These are phyloP conservation scores for Phytopythium aichiense DNA, from an alignment of 352 stramenopile genomes.

Conservation along the genomic window DNA sequence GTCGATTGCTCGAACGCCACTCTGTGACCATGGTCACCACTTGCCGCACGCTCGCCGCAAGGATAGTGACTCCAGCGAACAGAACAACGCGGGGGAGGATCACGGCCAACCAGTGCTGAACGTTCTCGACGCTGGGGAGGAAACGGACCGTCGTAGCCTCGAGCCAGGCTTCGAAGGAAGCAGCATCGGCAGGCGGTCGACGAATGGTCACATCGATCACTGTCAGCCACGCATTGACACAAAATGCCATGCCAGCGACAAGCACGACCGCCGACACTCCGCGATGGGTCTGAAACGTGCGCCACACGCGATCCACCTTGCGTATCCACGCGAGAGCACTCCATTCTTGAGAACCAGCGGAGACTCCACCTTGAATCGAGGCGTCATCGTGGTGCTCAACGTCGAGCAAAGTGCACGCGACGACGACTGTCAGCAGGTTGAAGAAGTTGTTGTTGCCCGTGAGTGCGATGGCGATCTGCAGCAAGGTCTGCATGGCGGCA, in stretches of 20 bases:
- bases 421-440: constrained; percentile 85
- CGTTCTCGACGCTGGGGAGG: constrained; percentile 29
- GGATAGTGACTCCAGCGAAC: constrained; percentile 12
- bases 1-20: neutral
- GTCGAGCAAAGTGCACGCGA: constrained; percentile 33
- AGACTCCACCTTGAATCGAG: neutral
- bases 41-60: constrained; percentile 26
- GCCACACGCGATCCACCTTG: constrained; percentile 19
- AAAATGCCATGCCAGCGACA: constrained; percentile 15
- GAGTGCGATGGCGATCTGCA: constrained; percentile 85
- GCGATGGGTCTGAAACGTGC: constrained; percentile 19
- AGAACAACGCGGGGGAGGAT: constrained; percentile 24
- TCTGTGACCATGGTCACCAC: constrained; percentile 6
- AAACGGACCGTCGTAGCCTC: constrained; percentile 24
- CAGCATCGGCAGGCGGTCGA: constrained; percentile 6
- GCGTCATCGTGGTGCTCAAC: constrained; percentile 3
- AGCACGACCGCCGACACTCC: constrained; percentile 4
- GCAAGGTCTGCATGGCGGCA: constrained; percentile 54
- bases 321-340: constrained; percentile 1
- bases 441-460: constrained; percentile 95
- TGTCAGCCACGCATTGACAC: constrained; percentile 21
- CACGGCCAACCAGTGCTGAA: constrained; percentile 34
- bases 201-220: constrained; percentile 17
- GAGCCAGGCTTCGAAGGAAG: constrained; percentile 11
- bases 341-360: neutral